These are phyloP conservation scores for Coemansia sp. DNA, from an alignment of 192 early-diverging fungal genomes.

Conservation along the genomic window DNA sequence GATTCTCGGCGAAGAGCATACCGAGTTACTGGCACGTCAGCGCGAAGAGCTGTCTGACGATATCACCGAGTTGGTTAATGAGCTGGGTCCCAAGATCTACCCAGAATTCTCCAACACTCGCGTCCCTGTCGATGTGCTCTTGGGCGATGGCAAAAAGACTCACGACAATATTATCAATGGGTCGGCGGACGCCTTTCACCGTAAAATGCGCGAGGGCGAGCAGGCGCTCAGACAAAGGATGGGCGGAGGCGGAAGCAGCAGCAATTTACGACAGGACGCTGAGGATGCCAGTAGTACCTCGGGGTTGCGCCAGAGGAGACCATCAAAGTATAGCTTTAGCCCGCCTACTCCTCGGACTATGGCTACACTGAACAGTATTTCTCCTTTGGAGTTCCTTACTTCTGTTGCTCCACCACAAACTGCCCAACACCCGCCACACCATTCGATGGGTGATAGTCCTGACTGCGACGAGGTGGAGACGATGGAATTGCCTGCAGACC, in stretches of 20 bases:
- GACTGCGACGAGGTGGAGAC: too few relatives aligned
- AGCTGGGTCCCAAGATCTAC: slow-evolving; percentile 81
- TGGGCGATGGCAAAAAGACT: slow-evolving; percentile 18
- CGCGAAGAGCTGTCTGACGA: slow-evolving; percentile 75
- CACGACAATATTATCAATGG: slow-evolving; percentile 37
- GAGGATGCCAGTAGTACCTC: neutral
- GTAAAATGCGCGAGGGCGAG: slow-evolving; percentile 40
- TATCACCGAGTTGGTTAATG: slow-evolving; percentile 81
- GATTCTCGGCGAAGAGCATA: slow-evolving; percentile 58
- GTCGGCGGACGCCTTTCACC: slow-evolving; percentile 35
- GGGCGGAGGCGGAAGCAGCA: slow-evolving; percentile 1
- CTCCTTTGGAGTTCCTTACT: slow-evolving; percentile 55
- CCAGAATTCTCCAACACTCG: slow-evolving; percentile 66
- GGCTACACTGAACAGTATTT: slow-evolving; percentile 54
- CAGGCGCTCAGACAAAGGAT: slow-evolving; percentile 44
- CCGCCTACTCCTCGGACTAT: slow-evolving; percentile 57
- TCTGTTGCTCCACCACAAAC: neutral
- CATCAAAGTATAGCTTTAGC: slow-evolving; percentile 46
- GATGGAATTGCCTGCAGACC: neutral
- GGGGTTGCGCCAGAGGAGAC: neutral
- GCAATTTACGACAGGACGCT: neutral
- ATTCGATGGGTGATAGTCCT: neutral
- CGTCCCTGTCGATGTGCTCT: slow-evolving; percentile 22
- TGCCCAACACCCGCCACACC: neutral
- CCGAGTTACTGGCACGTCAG: slow-evolving; percentile 66